Base-by-base conservation (phyloP, 2,329 filamentous ascomycete species). In the Ceratocystis albifundus region DNA sequence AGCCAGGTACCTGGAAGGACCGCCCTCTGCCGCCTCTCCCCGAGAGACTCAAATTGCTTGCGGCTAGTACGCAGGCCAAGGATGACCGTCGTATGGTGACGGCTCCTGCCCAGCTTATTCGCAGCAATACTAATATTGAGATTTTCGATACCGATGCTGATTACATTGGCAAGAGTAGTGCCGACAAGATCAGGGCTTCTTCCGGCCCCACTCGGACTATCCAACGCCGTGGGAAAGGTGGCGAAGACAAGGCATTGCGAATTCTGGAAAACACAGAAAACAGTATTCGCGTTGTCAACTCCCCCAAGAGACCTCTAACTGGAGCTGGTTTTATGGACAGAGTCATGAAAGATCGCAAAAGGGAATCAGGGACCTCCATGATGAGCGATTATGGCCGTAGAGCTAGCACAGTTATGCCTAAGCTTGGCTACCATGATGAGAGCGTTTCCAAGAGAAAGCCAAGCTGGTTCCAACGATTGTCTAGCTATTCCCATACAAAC, bases 221-320 rank as follows among this genome's bases (percentile, higher is more conserved):
- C 5, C 30, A 8, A 6, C 50, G 36, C 28, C 28, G 15, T 2
- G 36, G 44, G 7, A 65, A 63, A 25, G 41, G 41, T 1, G 28
- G 25, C 7, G 66, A 64, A 12, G 72, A 73, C 50, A 73, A 71
- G 15, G 76, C 75, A 12, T 70, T 82, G 5, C 76, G 80, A 30
- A 80, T 78, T 69, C 72, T 83, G 6, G 75, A 76, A 62, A 75
- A 74, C 41, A 76, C 77, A 2, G 77, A 80, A 66, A 77, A 80
- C 62, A 83, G 80, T 0, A 84, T 84, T 70, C 79, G 81, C 4
- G 72, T 84, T 4, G 82, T 84, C n/a, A 74, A 79, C 67, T 81
- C 81, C 2, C 78, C 80, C 2, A 75, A 75, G 53, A 65, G 64
- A 8, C 66, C 66, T 30, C 48, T 66, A 8, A 68, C 66, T 15